Conservation (phyloP, 768 basidiomycete genomes). For the Amanita subjunquillea region DNA sequence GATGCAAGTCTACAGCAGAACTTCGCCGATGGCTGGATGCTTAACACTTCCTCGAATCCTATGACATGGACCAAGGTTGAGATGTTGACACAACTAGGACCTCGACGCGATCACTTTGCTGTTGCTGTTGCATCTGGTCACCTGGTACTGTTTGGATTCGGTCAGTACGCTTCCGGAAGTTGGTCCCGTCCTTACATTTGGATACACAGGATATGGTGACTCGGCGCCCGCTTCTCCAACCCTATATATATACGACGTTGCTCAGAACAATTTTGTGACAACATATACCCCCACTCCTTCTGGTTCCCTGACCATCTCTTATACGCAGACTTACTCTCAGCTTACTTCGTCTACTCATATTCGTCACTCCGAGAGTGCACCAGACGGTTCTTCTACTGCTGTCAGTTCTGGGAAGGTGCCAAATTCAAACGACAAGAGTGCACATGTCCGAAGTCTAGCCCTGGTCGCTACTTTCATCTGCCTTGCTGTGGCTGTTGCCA, state of each 20-base stretch:
- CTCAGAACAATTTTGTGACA: conserved; percentile 30
- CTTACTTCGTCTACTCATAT: not conserved
- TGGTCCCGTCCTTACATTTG: not conserved
- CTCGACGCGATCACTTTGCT: conserved; percentile 68
- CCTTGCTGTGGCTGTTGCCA: not conserved
- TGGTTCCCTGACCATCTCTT: conserved; percentile 16
- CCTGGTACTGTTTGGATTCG: conserved; percentile 69
- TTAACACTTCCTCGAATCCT: conserved; percentile 44
- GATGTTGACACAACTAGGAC: conserved; percentile 46
- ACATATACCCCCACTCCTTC: conserved; percentile 32
- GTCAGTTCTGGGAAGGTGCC: not conserved
- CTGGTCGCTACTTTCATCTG: not conserved
- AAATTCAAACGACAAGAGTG: not conserved
- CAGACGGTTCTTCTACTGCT: not conserved
- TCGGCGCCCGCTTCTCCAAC: conserved; percentile 42
- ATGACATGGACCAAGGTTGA: conserved; percentile 49
- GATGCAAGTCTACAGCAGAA: conserved; percentile 43
- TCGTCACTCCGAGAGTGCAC: conserved; percentile 18
- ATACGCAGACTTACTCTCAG: conserved; percentile 13
- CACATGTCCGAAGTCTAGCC: not conserved
- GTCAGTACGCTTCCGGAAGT: conserved; percentile 30
- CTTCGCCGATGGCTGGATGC: conserved; percentile 63
- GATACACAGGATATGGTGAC: conserved; percentile 33
- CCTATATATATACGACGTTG: conserved; percentile 44
- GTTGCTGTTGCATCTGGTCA: conserved; percentile 50